These are phyloP conservation scores for Cephaloascus fragrans DNA, from an alignment of 805 yeast species.

Conservation along the genomic window DNA sequence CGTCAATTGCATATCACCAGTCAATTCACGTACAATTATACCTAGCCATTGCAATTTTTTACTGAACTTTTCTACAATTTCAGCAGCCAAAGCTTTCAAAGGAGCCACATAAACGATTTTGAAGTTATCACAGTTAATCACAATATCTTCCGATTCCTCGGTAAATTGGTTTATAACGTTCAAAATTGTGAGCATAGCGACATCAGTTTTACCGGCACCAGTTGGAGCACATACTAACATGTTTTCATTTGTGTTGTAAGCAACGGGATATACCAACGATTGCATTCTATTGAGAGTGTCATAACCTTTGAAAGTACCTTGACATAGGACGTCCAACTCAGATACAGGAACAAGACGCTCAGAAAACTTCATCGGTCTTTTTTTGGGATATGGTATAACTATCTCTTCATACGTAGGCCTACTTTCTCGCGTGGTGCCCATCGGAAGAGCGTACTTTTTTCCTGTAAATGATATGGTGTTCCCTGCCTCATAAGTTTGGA, in stretches of 20 bases:
- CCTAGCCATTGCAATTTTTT: constrained; percentile 78
- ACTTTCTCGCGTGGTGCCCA: constrained; percentile 63
- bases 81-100: constrained; percentile 89
- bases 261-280: constrained; percentile 83
- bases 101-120: constrained; percentile 93
- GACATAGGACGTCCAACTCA: constrained; percentile 70
- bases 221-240: constrained; percentile 97
- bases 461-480: constrained; percentile 73
- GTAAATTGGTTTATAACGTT: constrained; percentile 71
- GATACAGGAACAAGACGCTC: constrained; percentile 43
- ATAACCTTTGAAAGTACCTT: constrained; percentile 76
- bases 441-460: constrained; percentile 68
- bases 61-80: constrained; percentile 84
- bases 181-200: constrained; percentile 72
- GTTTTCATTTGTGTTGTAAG: constrained; percentile 86
- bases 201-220: constrained; percentile 97
- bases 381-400: constrained; percentile 66
- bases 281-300: constrained; percentile 78
- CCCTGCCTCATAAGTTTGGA: constrained; percentile 56
- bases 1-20: constrained; percentile 93
- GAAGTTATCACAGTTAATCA: constrained; percentile 72
- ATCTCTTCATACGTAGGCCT: constrained; percentile 70
- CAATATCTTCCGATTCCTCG: constrained; percentile 39
- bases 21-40: constrained; percentile 74
- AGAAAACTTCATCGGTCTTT: constrained; percentile 28